A percentile compares a stretch with the other conserved stretches of the same genome.
These are phyloP conservation scores for Podospora comata DNA, from an alignment of 495 filamentous ascomycete species.

Conservation along the genomic window DNA sequence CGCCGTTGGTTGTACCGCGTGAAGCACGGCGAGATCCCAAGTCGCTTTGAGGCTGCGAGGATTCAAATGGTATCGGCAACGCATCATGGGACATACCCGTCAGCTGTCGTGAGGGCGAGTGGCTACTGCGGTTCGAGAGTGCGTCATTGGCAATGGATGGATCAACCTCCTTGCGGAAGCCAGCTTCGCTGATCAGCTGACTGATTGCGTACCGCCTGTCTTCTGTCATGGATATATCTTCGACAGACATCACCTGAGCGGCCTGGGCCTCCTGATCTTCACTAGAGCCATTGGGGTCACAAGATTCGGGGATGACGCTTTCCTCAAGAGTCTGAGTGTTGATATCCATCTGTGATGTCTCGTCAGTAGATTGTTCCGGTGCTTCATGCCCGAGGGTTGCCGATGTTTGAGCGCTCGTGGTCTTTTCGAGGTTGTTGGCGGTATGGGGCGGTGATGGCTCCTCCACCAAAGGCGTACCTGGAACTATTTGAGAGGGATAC, in stretches of 20 bases:
- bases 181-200: conserved; percentile 27
- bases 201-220: conserved; percentile 29
- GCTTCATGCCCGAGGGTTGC: conserved; percentile 20
- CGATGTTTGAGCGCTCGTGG: conserved; percentile 6
- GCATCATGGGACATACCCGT: conserved; percentile 25
- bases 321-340: conserved; percentile 9
- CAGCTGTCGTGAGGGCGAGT: conserved; percentile 29
- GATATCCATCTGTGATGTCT: conserved; percentile 8
- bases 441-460: neutral
- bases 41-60: conserved; percentile 5
- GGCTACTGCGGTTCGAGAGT: conserved; percentile 24
- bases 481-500: conserved; percentile 14
- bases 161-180: conserved; percentile 26
- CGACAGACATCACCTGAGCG: conserved; percentile 1
- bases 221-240: conserved; percentile 21
- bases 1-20: conserved; percentile 10
- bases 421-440: neutral
- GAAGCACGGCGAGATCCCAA: neutral
- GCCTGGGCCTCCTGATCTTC: conserved; percentile 5
- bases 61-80: neutral
- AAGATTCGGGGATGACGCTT: conserved; percentile 21
- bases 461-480: neutral
- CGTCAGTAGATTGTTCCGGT: conserved; percentile 11
- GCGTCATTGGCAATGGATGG: conserved; percentile 18
- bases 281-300: conserved; percentile 9